Conservation (phyloP, 345 rosid species). For the Melaleuca alternifolia region DNA sequence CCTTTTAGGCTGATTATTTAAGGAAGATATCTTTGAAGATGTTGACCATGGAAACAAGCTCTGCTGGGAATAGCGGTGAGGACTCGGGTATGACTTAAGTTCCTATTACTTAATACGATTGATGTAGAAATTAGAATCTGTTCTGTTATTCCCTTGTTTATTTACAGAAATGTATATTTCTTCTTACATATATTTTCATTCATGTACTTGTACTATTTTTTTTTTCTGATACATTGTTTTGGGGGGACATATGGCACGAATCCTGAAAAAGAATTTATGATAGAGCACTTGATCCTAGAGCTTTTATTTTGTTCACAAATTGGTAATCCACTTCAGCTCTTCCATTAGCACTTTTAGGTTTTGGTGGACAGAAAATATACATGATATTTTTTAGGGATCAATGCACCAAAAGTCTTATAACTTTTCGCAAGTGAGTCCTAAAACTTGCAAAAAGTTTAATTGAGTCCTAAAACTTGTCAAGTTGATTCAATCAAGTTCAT, state of each 20-base stretch:
- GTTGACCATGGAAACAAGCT: slow-evolving; percentile 62
- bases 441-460: no score
- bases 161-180: not conserved
- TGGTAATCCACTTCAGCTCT: no score
- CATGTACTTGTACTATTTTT: not conserved
- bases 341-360: not conserved
- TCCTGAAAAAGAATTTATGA: no score
- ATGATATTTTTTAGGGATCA: no score
- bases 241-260: no score
- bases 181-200: not conserved
- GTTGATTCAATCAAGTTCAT: no score
- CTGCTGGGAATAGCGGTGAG: slow-evolving; percentile 26
- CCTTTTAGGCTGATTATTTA: slow-evolving; percentile 60
- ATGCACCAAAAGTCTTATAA: no score
- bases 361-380: not conserved
- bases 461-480: no score
- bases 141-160: not conserved
- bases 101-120: not conserved
- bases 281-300: no score
- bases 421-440: no score
- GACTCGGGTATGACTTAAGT: slow-evolving; percentile 39
- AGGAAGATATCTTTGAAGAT: slow-evolving; percentile 77
- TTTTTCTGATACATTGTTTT: not conserved
- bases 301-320: no score
- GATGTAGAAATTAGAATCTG: not conserved